Conservation (phyloP, 2,329 filamentous ascomycete species). For the Neofusicoccum parvum region DNA sequence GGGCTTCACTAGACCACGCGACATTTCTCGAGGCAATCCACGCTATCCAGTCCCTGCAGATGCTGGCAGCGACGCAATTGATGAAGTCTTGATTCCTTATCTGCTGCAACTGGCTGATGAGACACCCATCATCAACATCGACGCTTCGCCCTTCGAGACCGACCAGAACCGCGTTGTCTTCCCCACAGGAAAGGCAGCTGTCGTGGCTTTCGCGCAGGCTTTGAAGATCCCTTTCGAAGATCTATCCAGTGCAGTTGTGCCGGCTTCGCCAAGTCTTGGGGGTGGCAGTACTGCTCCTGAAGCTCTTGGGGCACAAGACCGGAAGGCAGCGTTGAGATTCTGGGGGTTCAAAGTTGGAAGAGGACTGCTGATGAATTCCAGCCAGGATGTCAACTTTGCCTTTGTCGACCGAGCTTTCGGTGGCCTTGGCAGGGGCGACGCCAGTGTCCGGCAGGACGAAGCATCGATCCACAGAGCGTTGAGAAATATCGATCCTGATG, state of each 20-base stretch:
- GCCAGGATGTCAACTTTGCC: slow-evolving; percentile 57
- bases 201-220: slow-evolving; percentile 58
- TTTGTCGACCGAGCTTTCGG: slow-evolving; percentile 65
- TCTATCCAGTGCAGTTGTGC: slow-evolving; percentile 44
- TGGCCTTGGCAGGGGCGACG: slow-evolving; percentile 53
- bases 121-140: slow-evolving; percentile 57
- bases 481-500: slow-evolving; percentile 51
- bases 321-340: slow-evolving; percentile 49
- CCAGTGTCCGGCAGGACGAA: slow-evolving; percentile 45
- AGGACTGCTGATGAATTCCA: slow-evolving; percentile 60
- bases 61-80: slow-evolving; percentile 55
- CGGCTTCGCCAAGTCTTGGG: slow-evolving; percentile 19
- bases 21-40: slow-evolving; percentile 31
- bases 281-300: slow-evolving; percentile 25
- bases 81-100: slow-evolving; percentile 61
- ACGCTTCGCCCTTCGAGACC: slow-evolving; percentile 60
- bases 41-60: slow-evolving; percentile 57
- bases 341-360: slow-evolving; percentile 64
- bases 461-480: slow-evolving; percentile 40
- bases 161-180: slow-evolving; percentile 58
- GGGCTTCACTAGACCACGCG: slow-evolving; percentile 51
- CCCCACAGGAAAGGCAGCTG: slow-evolving; percentile 55
- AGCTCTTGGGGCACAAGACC: slow-evolving; percentile 43
- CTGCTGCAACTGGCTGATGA: slow-evolving; percentile 54
- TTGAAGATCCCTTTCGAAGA: slow-evolving; percentile 57